These are phyloP conservation scores for Hippophae tibetana DNA, from an alignment of 306 rosid genomes.

Conservation along the genomic window DNA sequence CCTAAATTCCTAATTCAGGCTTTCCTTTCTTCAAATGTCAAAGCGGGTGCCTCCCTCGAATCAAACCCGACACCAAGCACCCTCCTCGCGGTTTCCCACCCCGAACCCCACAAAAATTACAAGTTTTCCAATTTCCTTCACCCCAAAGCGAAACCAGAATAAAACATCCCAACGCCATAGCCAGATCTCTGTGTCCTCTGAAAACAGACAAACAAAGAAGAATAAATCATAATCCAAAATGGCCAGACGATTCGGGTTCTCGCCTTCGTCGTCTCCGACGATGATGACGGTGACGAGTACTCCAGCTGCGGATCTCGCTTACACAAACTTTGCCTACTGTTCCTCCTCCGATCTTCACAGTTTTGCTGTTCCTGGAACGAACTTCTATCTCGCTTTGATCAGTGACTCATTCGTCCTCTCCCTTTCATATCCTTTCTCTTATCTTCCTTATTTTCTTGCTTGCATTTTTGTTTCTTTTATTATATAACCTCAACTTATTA, in stretches of 20 bases:
- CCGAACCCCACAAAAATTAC: too few relatives aligned
- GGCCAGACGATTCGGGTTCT: conserved; percentile 46
- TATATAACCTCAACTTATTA: too few relatives aligned
- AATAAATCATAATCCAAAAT: conserved; percentile 11
- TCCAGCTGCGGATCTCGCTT: conserved; percentile 58
- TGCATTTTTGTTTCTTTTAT: not conserved
- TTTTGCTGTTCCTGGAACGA: conserved; percentile 54
- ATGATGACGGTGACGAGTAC: conserved; percentile 57
- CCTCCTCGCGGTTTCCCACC: too few relatives aligned
- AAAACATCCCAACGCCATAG: too few relatives aligned
- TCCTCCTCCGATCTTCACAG: conserved; percentile 51
- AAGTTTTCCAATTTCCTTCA: too few relatives aligned
- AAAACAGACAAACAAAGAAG: too few relatives aligned
- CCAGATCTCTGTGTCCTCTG: too few relatives aligned
- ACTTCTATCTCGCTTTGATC: conserved; percentile 44
- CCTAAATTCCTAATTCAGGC: too few relatives aligned
- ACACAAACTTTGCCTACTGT: conserved; percentile 70
- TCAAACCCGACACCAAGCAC: too few relatives aligned
- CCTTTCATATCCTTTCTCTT: conserved; percentile 58
- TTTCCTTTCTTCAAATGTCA: too few relatives aligned
- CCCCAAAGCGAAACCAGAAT: too few relatives aligned
- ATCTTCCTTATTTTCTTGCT: not conserved
- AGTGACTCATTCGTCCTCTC: conserved; percentile 63
- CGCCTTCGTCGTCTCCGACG: conserved; percentile 30
- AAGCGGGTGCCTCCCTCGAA: too few relatives aligned